phyloP scores from a whole-genome alignment of 140 eudicot species.

The Stevia rebaudiana region DNA sequence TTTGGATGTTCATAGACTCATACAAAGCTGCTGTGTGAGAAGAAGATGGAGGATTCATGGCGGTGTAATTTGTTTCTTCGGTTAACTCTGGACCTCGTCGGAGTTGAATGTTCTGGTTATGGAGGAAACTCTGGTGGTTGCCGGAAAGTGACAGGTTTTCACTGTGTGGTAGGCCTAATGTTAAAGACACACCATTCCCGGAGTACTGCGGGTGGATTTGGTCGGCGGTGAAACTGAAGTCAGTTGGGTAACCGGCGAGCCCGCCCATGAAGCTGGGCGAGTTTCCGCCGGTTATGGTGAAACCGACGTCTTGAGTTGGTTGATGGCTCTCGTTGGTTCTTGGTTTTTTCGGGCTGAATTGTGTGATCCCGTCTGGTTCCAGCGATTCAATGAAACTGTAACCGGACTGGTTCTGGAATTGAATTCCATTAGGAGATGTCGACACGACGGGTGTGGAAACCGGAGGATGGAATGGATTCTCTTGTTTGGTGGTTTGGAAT shows the following conservation, averaged over 20 bases:
- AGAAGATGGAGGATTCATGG: slow-evolving; percentile 43
- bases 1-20: slow-evolving; percentile 64
- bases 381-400: slow-evolving; percentile 49
- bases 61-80: slow-evolving; percentile 48
- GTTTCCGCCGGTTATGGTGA: slow-evolving; percentile 41
- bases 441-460: slow-evolving; percentile 31
- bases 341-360: slow-evolving; percentile 53
- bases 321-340: slow-evolving; percentile 35
- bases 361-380: slow-evolving; percentile 49
- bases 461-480: slow-evolving; percentile 29
- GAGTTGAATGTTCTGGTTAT: slow-evolving; percentile 51
- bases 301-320: slow-evolving; percentile 30
- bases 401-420: slow-evolving; percentile 43
- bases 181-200: slow-evolving; percentile 73
- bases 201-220: slow-evolving; percentile 55
- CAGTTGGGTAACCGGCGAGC: slow-evolving; percentile 65
- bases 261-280: slow-evolving; percentile 75
- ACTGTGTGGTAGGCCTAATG: slow-evolving; percentile 75
- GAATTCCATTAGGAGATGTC: slow-evolving; percentile 41
- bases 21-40: slow-evolving; percentile 54
- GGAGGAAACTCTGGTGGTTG: slow-evolving; percentile 52
- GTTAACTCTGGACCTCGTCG: slow-evolving; percentile 36
- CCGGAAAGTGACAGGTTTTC: slow-evolving; percentile 58
- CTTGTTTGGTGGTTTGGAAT: slow-evolving; percentile 29
- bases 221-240: slow-evolving; percentile 59